These are phyloP conservation scores for Phoenix dactylifera DNA, from an alignment of 176 grass and related monocot genomes.

Conservation along the genomic window DNA sequence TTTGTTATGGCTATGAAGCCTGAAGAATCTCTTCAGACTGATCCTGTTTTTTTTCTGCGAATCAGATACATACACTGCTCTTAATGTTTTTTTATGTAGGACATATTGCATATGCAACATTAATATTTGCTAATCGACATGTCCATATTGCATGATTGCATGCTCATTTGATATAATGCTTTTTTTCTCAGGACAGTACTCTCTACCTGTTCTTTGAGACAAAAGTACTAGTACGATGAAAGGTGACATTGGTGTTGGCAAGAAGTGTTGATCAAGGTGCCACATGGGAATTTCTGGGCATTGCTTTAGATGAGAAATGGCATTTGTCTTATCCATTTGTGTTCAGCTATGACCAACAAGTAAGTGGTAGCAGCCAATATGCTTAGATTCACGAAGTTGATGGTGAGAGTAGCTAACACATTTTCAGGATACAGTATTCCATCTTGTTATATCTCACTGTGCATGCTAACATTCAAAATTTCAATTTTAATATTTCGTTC, in stretches of 20 bases:
- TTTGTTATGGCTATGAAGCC: no score
- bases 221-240: slow-evolving; percentile 53
- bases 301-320: slow-evolving; percentile 83
- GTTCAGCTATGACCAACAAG: slow-evolving; percentile 89
- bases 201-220: slow-evolving; percentile 91
- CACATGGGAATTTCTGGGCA: slow-evolving; percentile 96
- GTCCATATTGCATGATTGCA: no score
- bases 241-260: slow-evolving; percentile 93
- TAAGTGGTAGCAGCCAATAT: slow-evolving; percentile 21
- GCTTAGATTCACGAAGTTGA: neutral
- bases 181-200: slow-evolving; percentile 43
- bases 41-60: no score
- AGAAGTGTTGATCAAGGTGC: slow-evolving; percentile 81
- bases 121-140: no score
- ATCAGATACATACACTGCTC: no score
- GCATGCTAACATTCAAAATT: neutral
- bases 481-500: slow-evolving; percentile 14
- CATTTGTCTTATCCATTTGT: slow-evolving; percentile 97
- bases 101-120: no score
- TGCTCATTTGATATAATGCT: slow-evolving; percentile 1
- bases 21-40: no score
- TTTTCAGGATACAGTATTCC: neutral
- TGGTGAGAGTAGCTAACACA: neutral
- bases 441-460: no score
- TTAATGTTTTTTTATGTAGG: no score